phyloP scores from a whole-genome alignment of 169 alveolate species.

The Plasmodium sp. region DNA sequence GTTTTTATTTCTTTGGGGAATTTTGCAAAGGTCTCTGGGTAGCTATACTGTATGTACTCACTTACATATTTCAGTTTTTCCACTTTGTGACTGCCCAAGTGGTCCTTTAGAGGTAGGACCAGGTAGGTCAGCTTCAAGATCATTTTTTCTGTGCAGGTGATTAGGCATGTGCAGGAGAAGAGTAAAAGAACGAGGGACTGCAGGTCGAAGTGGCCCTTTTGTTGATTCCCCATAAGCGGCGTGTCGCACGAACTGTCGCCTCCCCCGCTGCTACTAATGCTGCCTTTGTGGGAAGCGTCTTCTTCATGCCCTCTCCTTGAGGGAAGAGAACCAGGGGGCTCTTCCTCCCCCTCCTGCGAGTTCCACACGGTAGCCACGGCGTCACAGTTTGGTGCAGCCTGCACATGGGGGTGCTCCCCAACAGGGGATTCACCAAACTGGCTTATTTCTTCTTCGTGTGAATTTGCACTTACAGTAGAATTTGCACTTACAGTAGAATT shows the following conservation, averaged over 20 bases:
- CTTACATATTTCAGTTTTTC: slow-evolving; percentile 79
- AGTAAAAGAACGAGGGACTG: slow-evolving; percentile 82
- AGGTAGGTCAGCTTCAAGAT: slow-evolving; percentile 75
- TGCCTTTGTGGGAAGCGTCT: background rate
- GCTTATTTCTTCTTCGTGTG: background rate
- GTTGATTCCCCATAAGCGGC: background rate
- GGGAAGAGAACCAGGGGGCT: background rate
- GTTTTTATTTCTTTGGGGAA: slow-evolving; percentile 72
- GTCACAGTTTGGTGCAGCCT: background rate
- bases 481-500: no score
- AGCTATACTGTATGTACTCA: slow-evolving; percentile 76
- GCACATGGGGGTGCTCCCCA: background rate
- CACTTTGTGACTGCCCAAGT: slow-evolving; percentile 79
- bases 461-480: background rate
- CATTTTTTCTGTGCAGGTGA: slow-evolving; percentile 55
- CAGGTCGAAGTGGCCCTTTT: slow-evolving; percentile 75
- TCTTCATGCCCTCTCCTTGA: background rate
- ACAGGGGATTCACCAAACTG: background rate
- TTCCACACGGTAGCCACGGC: background rate
- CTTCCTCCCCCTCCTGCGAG: background rate
- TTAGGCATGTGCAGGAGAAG: slow-evolving; percentile 33
- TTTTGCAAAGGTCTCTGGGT: slow-evolving; percentile 55
- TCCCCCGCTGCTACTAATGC: background rate
- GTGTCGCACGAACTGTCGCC: background rate
- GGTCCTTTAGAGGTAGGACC: slow-evolving; percentile 70